Conservation (phyloP, 2,329 filamentous ascomycete genomes). For the Zarea fungicola region DNA sequence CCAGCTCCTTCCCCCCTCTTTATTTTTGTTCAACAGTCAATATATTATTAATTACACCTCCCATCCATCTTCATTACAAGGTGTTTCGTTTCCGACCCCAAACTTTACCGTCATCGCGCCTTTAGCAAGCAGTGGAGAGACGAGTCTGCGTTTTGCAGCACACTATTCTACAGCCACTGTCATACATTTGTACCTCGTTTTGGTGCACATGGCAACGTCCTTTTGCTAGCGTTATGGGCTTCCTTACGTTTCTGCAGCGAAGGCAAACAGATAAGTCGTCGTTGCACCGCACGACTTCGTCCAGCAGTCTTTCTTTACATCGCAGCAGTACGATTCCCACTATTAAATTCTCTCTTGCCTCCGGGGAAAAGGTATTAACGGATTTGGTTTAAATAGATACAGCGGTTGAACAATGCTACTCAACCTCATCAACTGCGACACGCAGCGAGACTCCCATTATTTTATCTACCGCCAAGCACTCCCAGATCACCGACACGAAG, state of each 20-base stretch:
- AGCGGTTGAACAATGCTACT: background rate
- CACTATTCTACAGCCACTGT: background rate
- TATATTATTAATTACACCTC: no score
- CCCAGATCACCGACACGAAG: no score
- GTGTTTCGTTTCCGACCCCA: no score
- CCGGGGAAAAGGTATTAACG: no score
- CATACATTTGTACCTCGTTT: no score
- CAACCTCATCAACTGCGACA: no score
- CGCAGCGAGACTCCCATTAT: no score
- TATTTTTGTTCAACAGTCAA: no score
- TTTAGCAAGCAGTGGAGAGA: no score
- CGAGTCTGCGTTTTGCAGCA: no score
- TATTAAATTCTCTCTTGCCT: background rate
- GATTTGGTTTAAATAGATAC: background rate
- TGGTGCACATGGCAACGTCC: background rate
- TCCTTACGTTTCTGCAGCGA: conserved; percentile 7
- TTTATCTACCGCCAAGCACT: no score
- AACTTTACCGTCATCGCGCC: no score
- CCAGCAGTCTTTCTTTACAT: background rate
- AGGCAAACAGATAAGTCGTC: conserved; percentile 1
- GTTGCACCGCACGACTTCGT: background rate
- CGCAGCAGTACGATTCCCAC: background rate
- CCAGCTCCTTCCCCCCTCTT: background rate
- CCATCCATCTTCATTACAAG: background rate
- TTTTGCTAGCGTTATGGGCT: conserved; percentile 3